phyloP scores from a whole-genome alignment of 2,329 filamentous ascomycete species.

The Tolypocladium tropicale region DNA sequence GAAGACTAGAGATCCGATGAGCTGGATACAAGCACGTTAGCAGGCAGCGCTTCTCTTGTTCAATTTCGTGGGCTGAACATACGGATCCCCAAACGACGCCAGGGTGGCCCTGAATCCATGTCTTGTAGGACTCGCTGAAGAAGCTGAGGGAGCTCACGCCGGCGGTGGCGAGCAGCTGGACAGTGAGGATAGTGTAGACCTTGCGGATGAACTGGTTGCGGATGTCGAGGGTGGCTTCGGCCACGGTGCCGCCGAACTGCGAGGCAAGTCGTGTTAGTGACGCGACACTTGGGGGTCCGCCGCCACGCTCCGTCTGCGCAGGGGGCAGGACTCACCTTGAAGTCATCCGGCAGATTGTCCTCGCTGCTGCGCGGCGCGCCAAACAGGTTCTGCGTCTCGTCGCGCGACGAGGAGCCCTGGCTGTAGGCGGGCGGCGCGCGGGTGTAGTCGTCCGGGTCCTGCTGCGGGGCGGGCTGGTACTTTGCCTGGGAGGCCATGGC shows the following conservation, averaged over 20 bases:
- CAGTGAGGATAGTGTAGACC: constrained; percentile 96
- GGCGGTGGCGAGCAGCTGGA: constrained; percentile 79
- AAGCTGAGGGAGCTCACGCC: constrained; percentile 76
- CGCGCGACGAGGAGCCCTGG: constrained; percentile 42
- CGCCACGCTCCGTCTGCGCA: background rate
- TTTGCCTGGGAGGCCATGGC: constrained; percentile 67
- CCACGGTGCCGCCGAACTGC: constrained; percentile 83
- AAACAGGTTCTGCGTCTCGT: constrained; percentile 47
- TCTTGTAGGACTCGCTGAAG: constrained; percentile 67
- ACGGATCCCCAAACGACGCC: constrained; percentile 80
- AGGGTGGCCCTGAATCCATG: constrained; percentile 76
- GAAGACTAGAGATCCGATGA: constrained; percentile 74
- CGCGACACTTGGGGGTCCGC: background rate
- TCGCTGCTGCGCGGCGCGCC: constrained; percentile 67
- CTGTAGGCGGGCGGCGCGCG: constrained; percentile 76
- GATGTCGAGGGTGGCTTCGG: constrained; percentile 90
- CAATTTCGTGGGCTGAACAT: constrained; percentile 24
- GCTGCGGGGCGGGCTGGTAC: constrained; percentile 74
- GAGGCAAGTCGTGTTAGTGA: background rate
- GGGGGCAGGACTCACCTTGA: constrained; percentile 65
- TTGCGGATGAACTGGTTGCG: constrained; percentile 95
- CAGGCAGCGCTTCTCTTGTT: background rate
- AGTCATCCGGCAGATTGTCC: constrained; percentile 92
- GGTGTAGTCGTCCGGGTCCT: constrained; percentile 75
- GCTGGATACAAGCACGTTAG: constrained; percentile 24